These are phyloP conservation scores for Metarhizium anisopliae DNA, from an alignment of 2,329 filamentous ascomycete species.

Conservation along the genomic window DNA sequence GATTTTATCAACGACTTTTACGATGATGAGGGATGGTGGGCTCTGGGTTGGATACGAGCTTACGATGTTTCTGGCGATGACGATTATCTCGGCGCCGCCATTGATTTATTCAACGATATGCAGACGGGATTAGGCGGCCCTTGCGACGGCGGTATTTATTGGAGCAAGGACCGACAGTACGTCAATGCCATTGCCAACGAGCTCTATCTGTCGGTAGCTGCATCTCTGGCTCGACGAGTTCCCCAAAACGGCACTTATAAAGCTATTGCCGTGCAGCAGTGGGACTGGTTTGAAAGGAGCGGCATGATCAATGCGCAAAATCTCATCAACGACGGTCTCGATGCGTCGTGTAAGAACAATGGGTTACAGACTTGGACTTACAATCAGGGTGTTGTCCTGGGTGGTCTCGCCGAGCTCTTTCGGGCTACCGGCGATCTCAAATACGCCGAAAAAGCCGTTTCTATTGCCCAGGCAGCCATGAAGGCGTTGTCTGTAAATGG, in stretches of 20 bases:
- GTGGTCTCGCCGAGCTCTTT: constrained; percentile 43
- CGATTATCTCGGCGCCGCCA: constrained; percentile 45
- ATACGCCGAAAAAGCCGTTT: constrained; percentile 32
- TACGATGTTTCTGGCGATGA: constrained; percentile 44
- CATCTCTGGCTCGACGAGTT: constrained; percentile 42
- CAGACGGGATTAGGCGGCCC: constrained; percentile 35
- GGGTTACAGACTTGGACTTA: constrained; percentile 42
- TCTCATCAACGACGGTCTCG: constrained; percentile 46
- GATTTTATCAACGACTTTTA: constrained; percentile 45
- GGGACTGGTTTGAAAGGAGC: constrained; percentile 41
- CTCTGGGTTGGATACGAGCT: constrained; percentile 46
- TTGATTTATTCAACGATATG: constrained; percentile 48
- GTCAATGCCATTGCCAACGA: constrained; percentile 52
- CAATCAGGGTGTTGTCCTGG: constrained; percentile 51
- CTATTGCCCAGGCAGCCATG: constrained; percentile 46
- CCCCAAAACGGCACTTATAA: constrained; percentile 31
- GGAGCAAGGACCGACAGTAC: constrained; percentile 41
- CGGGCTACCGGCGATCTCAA: constrained; percentile 30
- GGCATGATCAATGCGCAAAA: constrained; percentile 43
- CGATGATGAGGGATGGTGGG: constrained; percentile 59
- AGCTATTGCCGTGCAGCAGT: constrained; percentile 38
- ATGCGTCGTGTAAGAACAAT: constrained; percentile 40
- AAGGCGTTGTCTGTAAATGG: constrained; percentile 31
- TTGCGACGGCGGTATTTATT: constrained; percentile 47
- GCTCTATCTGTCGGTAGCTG: constrained; percentile 44